Evolutionary conservation across 164 flowering plant species (phyloP).

Genomic region (Liquidambar formosana): DNA sequence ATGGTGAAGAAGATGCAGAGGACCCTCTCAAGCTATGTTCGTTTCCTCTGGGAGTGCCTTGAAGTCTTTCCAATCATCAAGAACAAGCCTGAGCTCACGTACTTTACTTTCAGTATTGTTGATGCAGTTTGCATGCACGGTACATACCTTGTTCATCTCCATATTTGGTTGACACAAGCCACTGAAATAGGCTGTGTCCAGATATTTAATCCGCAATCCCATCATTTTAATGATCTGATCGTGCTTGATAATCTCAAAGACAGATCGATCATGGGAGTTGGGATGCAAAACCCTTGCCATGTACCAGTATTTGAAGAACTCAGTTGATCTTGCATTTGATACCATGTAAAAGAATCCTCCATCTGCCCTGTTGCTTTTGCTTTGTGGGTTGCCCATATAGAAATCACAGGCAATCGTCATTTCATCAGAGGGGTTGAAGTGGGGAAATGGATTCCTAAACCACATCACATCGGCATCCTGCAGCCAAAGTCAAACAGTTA

Average conservation of each 20-base stretch:
- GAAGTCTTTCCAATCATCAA: constrained; percentile 43
- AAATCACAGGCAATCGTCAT: constrained; percentile 26
- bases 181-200: constrained; percentile 32
- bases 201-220: constrained; percentile 14
- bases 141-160: constrained; percentile 26
- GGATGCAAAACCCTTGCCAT: constrained; percentile 24
- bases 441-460: constrained; percentile 34
- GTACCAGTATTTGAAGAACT: constrained; percentile 35
- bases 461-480: constrained; percentile 57
- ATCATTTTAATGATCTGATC: neutral
- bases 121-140: constrained; percentile 46
- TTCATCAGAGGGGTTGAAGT: constrained; percentile 6
- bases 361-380: constrained; percentile 22
- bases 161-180: constrained; percentile 34
- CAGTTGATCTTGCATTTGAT: constrained; percentile 13
- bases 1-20: constrained; percentile 9
- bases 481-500: constrained; percentile 2
- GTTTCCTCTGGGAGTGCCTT: constrained; percentile 5
- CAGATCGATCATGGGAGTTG: constrained; percentile 12
- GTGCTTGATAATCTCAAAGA: constrained; percentile 19
- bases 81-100: constrained; percentile 36
- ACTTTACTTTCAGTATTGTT: constrained; percentile 28
- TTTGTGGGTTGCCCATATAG: constrained; percentile 9
- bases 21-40: constrained; percentile 9
- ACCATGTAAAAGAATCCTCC: constrained; percentile 31